Conservation (phyloP, 148 eudicot genomes). For the Suaeda aralocaspica region DNA sequence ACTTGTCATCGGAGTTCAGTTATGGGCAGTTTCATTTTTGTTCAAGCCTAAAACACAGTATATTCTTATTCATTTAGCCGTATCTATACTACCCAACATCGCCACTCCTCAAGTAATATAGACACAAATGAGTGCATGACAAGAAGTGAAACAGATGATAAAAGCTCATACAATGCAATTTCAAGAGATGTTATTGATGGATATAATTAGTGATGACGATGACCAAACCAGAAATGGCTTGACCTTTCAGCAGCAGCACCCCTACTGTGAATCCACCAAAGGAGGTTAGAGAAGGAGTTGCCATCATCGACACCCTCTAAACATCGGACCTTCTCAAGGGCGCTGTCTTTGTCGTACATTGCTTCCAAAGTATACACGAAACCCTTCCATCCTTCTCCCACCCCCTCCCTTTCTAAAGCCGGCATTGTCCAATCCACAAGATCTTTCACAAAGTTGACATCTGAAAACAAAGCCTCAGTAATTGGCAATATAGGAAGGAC, state of each 20-base stretch:
- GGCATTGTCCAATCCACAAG: slow-evolving; percentile 74
- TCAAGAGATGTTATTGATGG: too few relatives aligned
- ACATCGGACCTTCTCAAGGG: slow-evolving; percentile 46
- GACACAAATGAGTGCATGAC: too few relatives aligned
- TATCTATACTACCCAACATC: too few relatives aligned
- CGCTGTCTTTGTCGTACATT: slow-evolving; percentile 51
- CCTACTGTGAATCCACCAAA: slow-evolving; percentile 89
- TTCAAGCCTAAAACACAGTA: too few relatives aligned
- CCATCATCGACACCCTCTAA: slow-evolving; percentile 78
- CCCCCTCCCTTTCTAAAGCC: slow-evolving; percentile 59
- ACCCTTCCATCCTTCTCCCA: slow-evolving; percentile 92
- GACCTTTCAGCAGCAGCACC: slow-evolving; percentile 41
- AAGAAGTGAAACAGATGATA: too few relatives aligned
- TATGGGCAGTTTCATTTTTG: too few relatives aligned
- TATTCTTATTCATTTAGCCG: too few relatives aligned
- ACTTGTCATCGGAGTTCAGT: too few relatives aligned
- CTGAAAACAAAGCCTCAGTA: slow-evolving; percentile 62
- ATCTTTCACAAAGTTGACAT: slow-evolving; percentile 46
- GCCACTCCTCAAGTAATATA: too few relatives aligned
- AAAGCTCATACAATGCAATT: too few relatives aligned
- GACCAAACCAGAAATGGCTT: slow-evolving; percentile 50
- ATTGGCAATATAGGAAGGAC: slow-evolving; percentile 68
- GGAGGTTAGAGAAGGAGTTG: slow-evolving; percentile 62
- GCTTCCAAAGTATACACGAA: slow-evolving; percentile 72
- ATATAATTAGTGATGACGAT: slow-evolving; percentile 38